These are phyloP conservation scores for Sphagnum contortum DNA, from an alignment of 225 moss, liverwort and hornwort species.

Conservation along the genomic window DNA sequence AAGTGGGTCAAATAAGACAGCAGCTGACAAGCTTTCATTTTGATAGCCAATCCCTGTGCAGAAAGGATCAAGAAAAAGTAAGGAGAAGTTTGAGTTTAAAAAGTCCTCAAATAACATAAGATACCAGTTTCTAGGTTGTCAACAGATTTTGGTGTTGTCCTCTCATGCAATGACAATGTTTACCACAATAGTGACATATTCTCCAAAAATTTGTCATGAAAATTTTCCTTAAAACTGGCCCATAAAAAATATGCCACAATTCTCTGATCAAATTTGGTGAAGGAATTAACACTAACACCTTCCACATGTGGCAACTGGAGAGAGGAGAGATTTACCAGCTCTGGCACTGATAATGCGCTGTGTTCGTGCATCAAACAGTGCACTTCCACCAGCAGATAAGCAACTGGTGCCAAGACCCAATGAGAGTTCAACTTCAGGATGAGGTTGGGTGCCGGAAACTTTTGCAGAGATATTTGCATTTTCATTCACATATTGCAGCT, in stretches of 20 bases:
- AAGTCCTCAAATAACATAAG: too few relatives aligned
- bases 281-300: too few relatives aligned
- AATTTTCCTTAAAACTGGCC: too few relatives aligned
- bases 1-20: constrained; percentile 54
- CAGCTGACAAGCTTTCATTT: constrained; percentile 23
- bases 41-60: constrained; percentile 54
- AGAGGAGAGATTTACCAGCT: constrained; percentile 15
- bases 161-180: too few relatives aligned
- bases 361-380: constrained; percentile 17
- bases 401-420: constrained; percentile 19
- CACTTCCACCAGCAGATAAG: constrained; percentile 22
- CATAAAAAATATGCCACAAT: too few relatives aligned
- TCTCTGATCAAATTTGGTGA: too few relatives aligned
- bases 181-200: too few relatives aligned
- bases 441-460: constrained; percentile 17
- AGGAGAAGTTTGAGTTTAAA: too few relatives aligned
- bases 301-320: too few relatives aligned
- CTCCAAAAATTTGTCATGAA: too few relatives aligned
- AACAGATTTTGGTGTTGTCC: too few relatives aligned
- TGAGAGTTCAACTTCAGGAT: constrained; percentile 25
- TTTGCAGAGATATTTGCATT: constrained; percentile 23
- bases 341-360: constrained; percentile 20
- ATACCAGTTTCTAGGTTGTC: too few relatives aligned
- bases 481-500: constrained; percentile 32
- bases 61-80: neutral